A percentile compares a stretch with the other conserved stretches of the same genome.
phyloP scores from a whole-genome alignment of 441 rosid genomes.

The Pelargonium fulgidum region DNA sequence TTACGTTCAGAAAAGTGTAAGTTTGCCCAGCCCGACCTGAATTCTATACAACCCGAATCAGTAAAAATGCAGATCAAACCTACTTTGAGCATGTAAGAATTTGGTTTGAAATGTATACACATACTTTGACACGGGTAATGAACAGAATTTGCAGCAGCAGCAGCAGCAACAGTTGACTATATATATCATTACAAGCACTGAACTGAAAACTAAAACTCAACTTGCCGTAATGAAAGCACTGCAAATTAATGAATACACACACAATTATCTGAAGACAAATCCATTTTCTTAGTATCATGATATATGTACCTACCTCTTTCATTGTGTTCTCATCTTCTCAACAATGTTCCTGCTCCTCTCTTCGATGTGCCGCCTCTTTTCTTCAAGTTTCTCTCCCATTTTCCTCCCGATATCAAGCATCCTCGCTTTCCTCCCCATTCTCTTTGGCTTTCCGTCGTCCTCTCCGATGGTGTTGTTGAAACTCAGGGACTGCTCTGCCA shows the following conservation, averaged over 20 bases:
- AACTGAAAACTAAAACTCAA: too few relatives aligned
- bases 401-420: slow-evolving; percentile 81
- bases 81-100: too few relatives aligned
- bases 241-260: not conserved
- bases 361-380: slow-evolving; percentile 78
- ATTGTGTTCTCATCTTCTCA: slow-evolving; percentile 81
- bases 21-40: too few relatives aligned
- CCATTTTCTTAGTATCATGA: not conserved
- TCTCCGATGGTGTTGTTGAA: slow-evolving; percentile 34
- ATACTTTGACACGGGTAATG: too few relatives aligned
- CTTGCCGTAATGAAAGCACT: not conserved
- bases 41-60: too few relatives aligned
- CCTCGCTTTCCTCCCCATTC: slow-evolving; percentile 56
- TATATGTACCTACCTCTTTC: slow-evolving; percentile 12
- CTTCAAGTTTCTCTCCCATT: slow-evolving; percentile 88
- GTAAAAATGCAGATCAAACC: too few relatives aligned
- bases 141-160: too few relatives aligned
- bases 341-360: slow-evolving; percentile 67
- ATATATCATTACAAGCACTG: too few relatives aligned
- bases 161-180: too few relatives aligned
- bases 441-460: slow-evolving; percentile 51
- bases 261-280: not conserved
- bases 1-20: too few relatives aligned
- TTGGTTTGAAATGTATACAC: too few relatives aligned
- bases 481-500: slow-evolving; percentile 19